phyloP scores from a whole-genome alignment of 2,329 filamentous ascomycete genomes.

The Zasmidium cellare region DNA sequence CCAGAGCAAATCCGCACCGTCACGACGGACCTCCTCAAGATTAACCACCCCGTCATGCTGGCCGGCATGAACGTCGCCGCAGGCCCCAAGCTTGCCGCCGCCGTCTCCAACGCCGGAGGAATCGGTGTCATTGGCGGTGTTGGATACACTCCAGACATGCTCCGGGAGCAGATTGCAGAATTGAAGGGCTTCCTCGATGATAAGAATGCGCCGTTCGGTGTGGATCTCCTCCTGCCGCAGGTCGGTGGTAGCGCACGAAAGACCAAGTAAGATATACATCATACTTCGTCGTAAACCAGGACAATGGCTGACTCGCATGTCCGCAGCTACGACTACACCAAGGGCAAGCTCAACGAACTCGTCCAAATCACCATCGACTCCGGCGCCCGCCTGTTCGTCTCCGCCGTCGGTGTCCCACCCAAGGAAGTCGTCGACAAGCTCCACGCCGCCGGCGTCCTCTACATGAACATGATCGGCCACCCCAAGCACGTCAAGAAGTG shows the following conservation, averaged over 20 bases:
- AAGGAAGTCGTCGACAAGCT: conserved; percentile 85
- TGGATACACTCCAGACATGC: conserved; percentile 96
- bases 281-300: conserved; percentile 4
- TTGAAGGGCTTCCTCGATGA: conserved; percentile 84
- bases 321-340: conserved; percentile 99
- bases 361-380: conserved; percentile 90
- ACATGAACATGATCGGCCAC: conserved; percentile 99
- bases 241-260: conserved; percentile 92
- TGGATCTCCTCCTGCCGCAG: conserved; percentile 90
- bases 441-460: conserved; percentile 82
- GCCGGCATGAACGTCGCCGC: conserved; percentile 99
- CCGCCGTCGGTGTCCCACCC: conserved; percentile 90
- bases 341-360: conserved; percentile 92
- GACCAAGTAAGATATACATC: conserved; percentile 66
- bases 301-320: conserved; percentile 7
- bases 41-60: conserved; percentile 93
- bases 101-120: conserved; percentile 94
- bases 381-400: conserved; percentile 91
- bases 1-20: conserved; percentile 86
- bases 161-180: conserved; percentile 90
- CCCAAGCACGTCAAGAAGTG: conserved; percentile 99
- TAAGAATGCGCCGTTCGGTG: conserved; percentile 93
- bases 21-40: conserved; percentile 93
- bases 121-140: conserved; percentile 95
- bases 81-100: conserved; percentile 91